These are phyloP conservation scores for Nemania bipapillata DNA, from an alignment of 2,329 filamentous ascomycete genomes.

Conservation along the genomic window DNA sequence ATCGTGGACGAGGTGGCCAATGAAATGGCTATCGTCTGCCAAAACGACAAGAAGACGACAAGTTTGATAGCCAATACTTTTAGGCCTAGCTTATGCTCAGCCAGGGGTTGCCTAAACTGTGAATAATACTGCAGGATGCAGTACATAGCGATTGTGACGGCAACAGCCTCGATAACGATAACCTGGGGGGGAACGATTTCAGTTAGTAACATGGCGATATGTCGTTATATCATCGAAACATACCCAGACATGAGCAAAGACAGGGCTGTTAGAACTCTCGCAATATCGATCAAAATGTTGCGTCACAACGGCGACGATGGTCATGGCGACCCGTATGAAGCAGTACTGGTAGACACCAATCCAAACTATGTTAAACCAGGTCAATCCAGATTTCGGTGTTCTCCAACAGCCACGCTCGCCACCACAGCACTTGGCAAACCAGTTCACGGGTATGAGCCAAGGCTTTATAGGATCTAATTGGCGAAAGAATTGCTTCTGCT, in stretches of 20 bases:
- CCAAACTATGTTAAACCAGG: conserved; percentile 92
- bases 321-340: conserved; percentile 82
- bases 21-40: conserved; percentile 72
- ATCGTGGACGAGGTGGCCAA: conserved; percentile 65
- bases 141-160: conserved; percentile 87
- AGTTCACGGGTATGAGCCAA: conserved; percentile 80
- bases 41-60: conserved; percentile 91
- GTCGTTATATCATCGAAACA: conserved; percentile 37
- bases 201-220: not conserved
- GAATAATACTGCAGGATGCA: conserved; percentile 88
- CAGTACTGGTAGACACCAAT: conserved; percentile 87
- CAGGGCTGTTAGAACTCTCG: conserved; percentile 78
- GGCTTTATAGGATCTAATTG: conserved; percentile 70
- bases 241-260: conserved; percentile 88
- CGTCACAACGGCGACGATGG: conserved; percentile 77
- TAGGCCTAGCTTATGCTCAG: conserved; percentile 76
- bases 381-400: conserved; percentile 81
- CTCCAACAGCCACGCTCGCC: conserved; percentile 75
- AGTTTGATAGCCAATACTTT: conserved; percentile 90
- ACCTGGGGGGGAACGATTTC: conserved; percentile 56
- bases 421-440: conserved; percentile 76
- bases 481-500: conserved; percentile 84
- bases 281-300: conserved; percentile 78
- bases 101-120: conserved; percentile 75
- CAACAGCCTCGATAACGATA: conserved; percentile 73